Conservation (phyloP, 2,329 filamentous ascomycete species). For the Colletotrichum sansevieriae region DNA sequence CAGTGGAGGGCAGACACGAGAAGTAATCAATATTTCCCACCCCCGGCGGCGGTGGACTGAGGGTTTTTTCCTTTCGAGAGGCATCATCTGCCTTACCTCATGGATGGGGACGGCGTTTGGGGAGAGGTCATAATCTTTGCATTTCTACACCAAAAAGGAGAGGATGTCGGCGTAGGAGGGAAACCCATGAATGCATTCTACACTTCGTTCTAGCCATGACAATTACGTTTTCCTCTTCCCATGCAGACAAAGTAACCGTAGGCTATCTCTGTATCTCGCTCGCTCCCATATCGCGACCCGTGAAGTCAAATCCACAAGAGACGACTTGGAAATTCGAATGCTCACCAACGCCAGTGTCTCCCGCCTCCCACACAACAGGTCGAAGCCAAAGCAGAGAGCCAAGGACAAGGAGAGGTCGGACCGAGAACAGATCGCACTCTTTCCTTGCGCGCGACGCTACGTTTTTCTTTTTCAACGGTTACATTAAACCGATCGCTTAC, state of each 20-base stretch:
- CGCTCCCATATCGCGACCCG: too few relatives aligned
- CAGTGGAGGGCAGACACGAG: neutral
- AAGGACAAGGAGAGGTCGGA: neutral
- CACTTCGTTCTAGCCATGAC: conserved; percentile 38
- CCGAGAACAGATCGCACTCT: conserved; percentile 5
- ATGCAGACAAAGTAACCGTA: neutral
- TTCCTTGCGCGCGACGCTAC: conserved; percentile 11
- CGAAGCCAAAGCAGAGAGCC: neutral
- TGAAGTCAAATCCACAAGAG: too few relatives aligned
- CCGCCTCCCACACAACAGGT: neutral
- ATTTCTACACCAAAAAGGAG: conserved; percentile 22
- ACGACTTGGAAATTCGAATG: too few relatives aligned
- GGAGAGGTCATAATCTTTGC: conserved; percentile 2
- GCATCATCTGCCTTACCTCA: conserved; percentile 12
- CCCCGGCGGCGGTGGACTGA: neutral
- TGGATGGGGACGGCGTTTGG: conserved; percentile 31
- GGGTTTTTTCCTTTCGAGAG: neutral
- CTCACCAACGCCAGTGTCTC: conserved; percentile 10
- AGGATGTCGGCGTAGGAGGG: conserved; percentile 36
- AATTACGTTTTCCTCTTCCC: neutral
- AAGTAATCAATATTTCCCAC: conserved; percentile 29
- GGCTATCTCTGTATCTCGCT: too few relatives aligned
- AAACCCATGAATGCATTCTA: conserved; percentile 36
- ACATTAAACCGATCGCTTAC: conserved; percentile 41
- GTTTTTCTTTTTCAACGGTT: conserved; percentile 10